phyloP scores from a whole-genome alignment of 2,329 filamentous ascomycete genomes.

The Colletotrichum truncatum region DNA sequence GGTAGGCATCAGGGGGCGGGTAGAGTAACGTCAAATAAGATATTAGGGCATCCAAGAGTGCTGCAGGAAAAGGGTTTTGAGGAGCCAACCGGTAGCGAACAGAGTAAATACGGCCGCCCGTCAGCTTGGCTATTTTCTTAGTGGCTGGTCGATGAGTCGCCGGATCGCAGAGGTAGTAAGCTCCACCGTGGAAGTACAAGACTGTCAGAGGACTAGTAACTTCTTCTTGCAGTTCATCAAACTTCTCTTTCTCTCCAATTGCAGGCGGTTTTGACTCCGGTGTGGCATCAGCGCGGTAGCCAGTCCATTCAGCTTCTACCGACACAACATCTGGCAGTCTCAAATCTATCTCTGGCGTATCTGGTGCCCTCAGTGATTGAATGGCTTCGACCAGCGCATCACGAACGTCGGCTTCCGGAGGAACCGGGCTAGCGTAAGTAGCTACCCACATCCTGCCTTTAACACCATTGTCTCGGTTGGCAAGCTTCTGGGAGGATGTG shows the following conservation, averaged over 20 bases:
- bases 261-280: conserved; percentile 59
- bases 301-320: conserved; percentile 81
- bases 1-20: conserved; percentile 73
- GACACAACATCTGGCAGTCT: conserved; percentile 60
- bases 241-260: conserved; percentile 72
- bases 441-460: conserved; percentile 87
- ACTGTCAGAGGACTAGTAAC: conserved; percentile 70
- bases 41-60: conserved; percentile 76
- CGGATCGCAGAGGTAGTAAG: conserved; percentile 78
- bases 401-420: conserved; percentile 64
- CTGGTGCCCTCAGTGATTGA: conserved; percentile 53
- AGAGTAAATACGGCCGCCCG: conserved; percentile 73
- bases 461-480: conserved; percentile 70
- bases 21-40: conserved; percentile 79
- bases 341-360: conserved; percentile 38
- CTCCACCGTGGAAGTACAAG: conserved; percentile 81
- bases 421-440: conserved; percentile 70
- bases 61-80: conserved; percentile 78
- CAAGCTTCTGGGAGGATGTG: conserved; percentile 69
- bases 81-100: conserved; percentile 81
- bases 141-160: conserved; percentile 68
- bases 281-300: conserved; percentile 67
- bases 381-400: conserved; percentile 68
- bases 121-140: conserved; percentile 71
- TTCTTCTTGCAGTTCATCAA: conserved; percentile 73